Evolutionary conservation across 139 green algal genomes (phyloP), one percentile per base, ranked within the genome.

Genomic region (Chlorella vulgaris): DNA sequence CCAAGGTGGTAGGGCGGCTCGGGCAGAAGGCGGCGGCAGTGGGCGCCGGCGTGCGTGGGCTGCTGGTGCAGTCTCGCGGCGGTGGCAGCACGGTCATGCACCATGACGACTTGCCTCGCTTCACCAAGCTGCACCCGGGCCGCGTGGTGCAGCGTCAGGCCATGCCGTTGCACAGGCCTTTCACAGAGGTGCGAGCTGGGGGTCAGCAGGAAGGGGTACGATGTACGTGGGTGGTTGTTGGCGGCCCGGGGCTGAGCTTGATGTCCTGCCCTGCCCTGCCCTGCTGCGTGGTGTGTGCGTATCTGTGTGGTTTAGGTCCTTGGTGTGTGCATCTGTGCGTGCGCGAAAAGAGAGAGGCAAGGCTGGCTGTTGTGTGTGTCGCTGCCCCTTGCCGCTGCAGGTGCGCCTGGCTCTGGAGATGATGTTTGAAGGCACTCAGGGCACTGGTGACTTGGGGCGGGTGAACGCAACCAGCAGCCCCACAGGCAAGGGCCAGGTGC

Each of bases 351-450:
- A n/a, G n/a, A n/a, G n/a, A n/a, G n/a, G n/a, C n/a, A n/a, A n/a
- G n/a, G n/a, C n/a, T n/a, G n/a, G n/a, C n/a, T n/a, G n/a, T n/a
- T n/a, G n/a, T n/a, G n/a, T n/a, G n/a, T n/a, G n/a, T n/a, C n/a
- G n/a, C n/a, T n/a, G n/a, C n/a, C n/a, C n/a, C n/a, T n/a, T n/a
- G n/a, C n/a, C n/a, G n/a, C 42, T 90, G 58, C 67, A 91, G 93
- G 82, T 91, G 19, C 84, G 89, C 8, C 85, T 98, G 47, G 91
- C 93, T 31, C 83, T 98, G 74, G 94, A 98, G 86, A 81, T 97
- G 29, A 90, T 96, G 89, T 97, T 98, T 89, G 94, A 98, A 86
- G 94, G 94, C 7, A 88, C 94, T 38, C 87, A 96, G 38, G 92
- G 83, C 6, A 47, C 77, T 28, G 80, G 69, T 24, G 86, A 83